Conservation (phyloP, 2,329 filamentous ascomycete genomes). For the Fusarium mundagurra region DNA sequence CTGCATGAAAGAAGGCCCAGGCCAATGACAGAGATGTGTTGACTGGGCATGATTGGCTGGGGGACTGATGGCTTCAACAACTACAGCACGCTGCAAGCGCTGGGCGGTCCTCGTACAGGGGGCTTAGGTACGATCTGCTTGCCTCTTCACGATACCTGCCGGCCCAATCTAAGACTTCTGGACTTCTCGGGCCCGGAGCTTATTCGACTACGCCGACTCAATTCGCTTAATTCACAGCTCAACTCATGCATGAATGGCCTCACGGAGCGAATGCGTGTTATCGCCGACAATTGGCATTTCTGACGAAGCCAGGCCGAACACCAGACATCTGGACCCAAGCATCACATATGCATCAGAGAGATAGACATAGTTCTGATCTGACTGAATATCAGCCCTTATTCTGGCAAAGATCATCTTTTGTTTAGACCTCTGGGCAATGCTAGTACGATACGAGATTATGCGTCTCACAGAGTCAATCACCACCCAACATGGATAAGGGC, state of each 20-base stretch:
- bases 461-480: slow-evolving; percentile 3
- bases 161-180: slow-evolving; percentile 10
- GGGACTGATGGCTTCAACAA: slow-evolving; percentile 26
- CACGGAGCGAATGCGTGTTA: background rate
- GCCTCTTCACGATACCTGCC: slow-evolving; percentile 7
- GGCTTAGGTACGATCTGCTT: background rate
- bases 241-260: slow-evolving; percentile 4
- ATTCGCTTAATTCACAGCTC: background rate
- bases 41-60: slow-evolving; percentile 7
- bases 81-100: slow-evolving; percentile 39
- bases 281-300: background rate
- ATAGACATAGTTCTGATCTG: background rate
- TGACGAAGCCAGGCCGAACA: background rate
- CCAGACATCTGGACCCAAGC: background rate
- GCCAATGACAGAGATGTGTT: slow-evolving; percentile 4
- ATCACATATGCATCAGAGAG: background rate
- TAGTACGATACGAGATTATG: slow-evolving; percentile 10
- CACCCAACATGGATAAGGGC: slow-evolving; percentile 21
- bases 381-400: background rate
- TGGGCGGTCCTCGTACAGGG: slow-evolving; percentile 11
- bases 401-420: slow-evolving; percentile 1
- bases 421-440: background rate
- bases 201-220: slow-evolving; percentile 21
- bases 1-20: slow-evolving; percentile 7
- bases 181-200: slow-evolving; percentile 23